Evolutionary conservation across 208 protist genomes (phyloP), one percentile per base, ranked within the genome.

Genomic region (Blastocrithidia nonstop): DNA sequence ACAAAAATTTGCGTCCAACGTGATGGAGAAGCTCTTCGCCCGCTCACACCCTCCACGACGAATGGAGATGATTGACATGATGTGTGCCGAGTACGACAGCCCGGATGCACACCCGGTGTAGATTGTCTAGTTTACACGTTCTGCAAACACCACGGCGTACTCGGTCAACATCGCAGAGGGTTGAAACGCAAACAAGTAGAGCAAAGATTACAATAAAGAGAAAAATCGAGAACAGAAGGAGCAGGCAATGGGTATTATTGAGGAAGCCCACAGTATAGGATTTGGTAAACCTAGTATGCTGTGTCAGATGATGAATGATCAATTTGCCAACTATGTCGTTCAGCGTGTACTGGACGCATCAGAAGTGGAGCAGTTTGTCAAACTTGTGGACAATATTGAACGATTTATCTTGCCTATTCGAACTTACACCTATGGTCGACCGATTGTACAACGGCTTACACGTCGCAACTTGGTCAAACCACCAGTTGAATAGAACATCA

Each of bases 1-100:
- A 61, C 97, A 99, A 69, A 99, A 99, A 60, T 99, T 97, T 67
- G 97, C 97, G 28, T 96, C 86, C 15, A 99, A 99, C 61, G 97
- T 99, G 17, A 94, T 99, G 56, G 97, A 99, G 57, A 98, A 98
- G 62, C 89, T 96, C 36, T 91, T 95, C 55, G 71, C 81, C 38
- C 71, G 80, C 40, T 84, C 74, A 3, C 71, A 38, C 13, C 51
- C 64, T 11, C 24, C 40, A n/a, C 81, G 96, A 26, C 67, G 92
- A 40, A 76, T 74, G 43, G 53, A 54, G 6, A 74, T 98, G 23
- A 71, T 97, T 22, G 53, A 86, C n/a, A 71, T 94, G 45, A 70
- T 97, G 42, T 73, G 94, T 27, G 58, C 44, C 20, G 58, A 66
- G 33, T 61, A 39, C 53, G 58, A 23, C 8, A 56, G 46, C n/a